Percentiles rank a stretch among this genome's conserved stretches.
phyloP scores from a whole-genome alignment of 768 basidiomycete species.

The Leccinum disarticulatum region DNA sequence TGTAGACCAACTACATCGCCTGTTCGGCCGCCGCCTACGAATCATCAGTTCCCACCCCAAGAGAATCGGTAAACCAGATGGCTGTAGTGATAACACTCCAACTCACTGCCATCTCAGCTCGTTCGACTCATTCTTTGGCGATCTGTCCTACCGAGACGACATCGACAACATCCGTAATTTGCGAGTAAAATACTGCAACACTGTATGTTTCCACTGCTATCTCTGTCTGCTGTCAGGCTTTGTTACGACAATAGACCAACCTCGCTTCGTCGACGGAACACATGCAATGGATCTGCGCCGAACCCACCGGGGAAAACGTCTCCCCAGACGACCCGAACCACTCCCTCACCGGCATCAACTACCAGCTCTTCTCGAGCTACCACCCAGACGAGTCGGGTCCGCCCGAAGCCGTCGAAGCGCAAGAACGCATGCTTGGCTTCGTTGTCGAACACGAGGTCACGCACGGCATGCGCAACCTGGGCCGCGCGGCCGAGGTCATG shows the following conservation, averaged over 20 bases:
- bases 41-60: too few relatives aligned
- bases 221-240: neutral
- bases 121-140: slow-evolving; percentile 28
- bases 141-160: slow-evolving; percentile 26
- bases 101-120: slow-evolving; percentile 11
- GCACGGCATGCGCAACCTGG: slow-evolving; percentile 7
- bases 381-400: slow-evolving; percentile 21
- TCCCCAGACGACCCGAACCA: slow-evolving; percentile 29
- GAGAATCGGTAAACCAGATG: slow-evolving; percentile 22
- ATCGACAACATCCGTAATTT: slow-evolving; percentile 26
- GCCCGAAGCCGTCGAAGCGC: neutral
- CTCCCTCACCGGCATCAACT: slow-evolving; percentile 24
- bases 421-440: slow-evolving; percentile 25
- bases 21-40: too few relatives aligned
- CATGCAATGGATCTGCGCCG: slow-evolving; percentile 17
- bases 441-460: slow-evolving; percentile 22
- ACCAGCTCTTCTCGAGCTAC: slow-evolving; percentile 21
- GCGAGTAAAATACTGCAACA: slow-evolving; percentile 22
- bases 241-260: slow-evolving; percentile 11
- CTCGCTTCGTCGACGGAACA: slow-evolving; percentile 8
- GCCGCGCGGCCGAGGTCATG: slow-evolving; percentile 20
- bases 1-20: too few relatives aligned
- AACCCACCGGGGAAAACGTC: slow-evolving; percentile 15
- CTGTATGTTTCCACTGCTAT: slow-evolving; percentile 9
- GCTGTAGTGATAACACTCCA: neutral